Conservation (phyloP, 2,329 filamentous ascomycete genomes). For the Moelleriella libera region DNA sequence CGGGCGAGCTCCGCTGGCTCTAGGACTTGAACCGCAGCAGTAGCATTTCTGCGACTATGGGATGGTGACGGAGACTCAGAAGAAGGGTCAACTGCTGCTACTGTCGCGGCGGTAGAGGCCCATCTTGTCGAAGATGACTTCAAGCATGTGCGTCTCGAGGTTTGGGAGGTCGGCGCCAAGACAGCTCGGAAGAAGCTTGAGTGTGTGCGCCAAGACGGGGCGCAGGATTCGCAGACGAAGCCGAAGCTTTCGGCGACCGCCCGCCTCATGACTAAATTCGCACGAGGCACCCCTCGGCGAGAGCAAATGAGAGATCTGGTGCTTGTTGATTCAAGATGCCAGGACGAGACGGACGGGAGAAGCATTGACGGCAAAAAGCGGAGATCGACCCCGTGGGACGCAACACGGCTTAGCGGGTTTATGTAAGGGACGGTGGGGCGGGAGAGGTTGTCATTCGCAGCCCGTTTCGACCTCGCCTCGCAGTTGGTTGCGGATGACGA, state of each 20-base stretch:
- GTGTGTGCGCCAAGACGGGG: slow-evolving; percentile 15
- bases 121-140: slow-evolving; percentile 9
- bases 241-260: slow-evolving; percentile 16
- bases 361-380: too few species aligned
- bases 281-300: background rate
- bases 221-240: slow-evolving; percentile 30
- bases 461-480: background rate
- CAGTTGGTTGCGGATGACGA: slow-evolving; percentile 6
- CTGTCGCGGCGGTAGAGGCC: slow-evolving; percentile 8
- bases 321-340: too few species aligned
- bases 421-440: background rate
- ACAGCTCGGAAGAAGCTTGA: slow-evolving; percentile 12
- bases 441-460: background rate
- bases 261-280: slow-evolving; percentile 5
- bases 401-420: too few species aligned
- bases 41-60: background rate
- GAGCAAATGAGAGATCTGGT: too few species aligned
- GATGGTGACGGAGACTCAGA: background rate
- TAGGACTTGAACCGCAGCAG: slow-evolving; percentile 11
- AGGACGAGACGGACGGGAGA: too few species aligned
- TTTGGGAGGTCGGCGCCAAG: slow-evolving; percentile 8
- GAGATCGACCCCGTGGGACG: too few species aligned
- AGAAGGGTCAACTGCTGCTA: slow-evolving; percentile 1
- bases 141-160: slow-evolving; percentile 1
- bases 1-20: slow-evolving; percentile 25